Percentiles rank a stretch among this genome's conserved stretches.
These are phyloP conservation scores for Fusarium miscanthi DNA, from an alignment of 2,329 filamentous ascomycete species.

Conservation along the genomic window DNA sequence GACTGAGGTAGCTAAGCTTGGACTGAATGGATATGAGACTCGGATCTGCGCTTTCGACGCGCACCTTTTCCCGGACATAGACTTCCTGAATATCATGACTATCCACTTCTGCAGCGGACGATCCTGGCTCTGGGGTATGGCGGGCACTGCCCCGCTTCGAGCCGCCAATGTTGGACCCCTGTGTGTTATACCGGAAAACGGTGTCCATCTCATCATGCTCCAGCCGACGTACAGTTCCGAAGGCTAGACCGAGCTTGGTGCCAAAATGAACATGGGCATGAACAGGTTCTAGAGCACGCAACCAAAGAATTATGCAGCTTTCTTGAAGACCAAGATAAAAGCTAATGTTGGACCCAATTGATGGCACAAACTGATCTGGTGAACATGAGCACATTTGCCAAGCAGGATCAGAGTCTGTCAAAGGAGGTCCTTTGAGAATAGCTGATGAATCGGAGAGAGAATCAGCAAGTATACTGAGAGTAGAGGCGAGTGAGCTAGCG, in stretches of 20 bases:
- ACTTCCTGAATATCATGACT: constrained; percentile 66
- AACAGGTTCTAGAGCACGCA: constrained; percentile 76
- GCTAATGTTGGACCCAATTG: constrained; percentile 71
- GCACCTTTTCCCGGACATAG: constrained; percentile 87
- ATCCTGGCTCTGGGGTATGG: constrained; percentile 41
- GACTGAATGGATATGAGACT: constrained; percentile 84
- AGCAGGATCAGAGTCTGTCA: constrained; percentile 52
- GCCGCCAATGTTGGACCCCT: constrained; percentile 45
- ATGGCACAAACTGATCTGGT: constrained; percentile 56
- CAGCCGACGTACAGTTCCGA: constrained; percentile 70
- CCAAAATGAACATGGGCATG: constrained; percentile 70
- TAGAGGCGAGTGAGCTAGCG: constrained; percentile 65
- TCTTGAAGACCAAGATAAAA: constrained; percentile 79
- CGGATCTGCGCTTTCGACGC: constrained; percentile 90
- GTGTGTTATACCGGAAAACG: constrained; percentile 72
- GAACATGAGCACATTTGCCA: constrained; percentile 60
- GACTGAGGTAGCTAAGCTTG: constrained; percentile 82
- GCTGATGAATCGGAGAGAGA: constrained; percentile 63
- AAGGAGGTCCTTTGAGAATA: constrained; percentile 66
- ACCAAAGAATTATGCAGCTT: constrained; percentile 73
- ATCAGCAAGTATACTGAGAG: constrained; percentile 66
- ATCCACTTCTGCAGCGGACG: constrained; percentile 33
- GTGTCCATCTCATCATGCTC: constrained; percentile 85
- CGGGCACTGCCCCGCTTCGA: constrained; percentile 41
- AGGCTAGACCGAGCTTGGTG: constrained; percentile 77